Base-by-base conservation (phyloP, 2,329 filamentous ascomycete species). In the Colletotrichum destructivum region DNA sequence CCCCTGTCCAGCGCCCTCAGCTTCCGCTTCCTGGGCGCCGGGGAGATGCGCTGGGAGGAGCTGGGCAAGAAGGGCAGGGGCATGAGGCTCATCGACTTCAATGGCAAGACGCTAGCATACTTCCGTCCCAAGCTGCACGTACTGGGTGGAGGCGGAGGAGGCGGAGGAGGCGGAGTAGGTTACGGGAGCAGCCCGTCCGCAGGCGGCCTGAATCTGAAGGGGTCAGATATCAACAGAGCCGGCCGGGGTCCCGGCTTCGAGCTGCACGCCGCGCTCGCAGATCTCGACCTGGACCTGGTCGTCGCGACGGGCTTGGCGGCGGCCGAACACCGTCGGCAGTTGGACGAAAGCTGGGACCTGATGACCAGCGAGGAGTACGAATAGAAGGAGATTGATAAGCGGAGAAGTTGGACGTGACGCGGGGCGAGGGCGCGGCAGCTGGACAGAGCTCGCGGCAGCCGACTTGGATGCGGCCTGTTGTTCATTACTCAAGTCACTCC, bases 271-370 rank as follows among this genome's bases (percentile, higher is more conserved):
- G 44, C 56, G 11, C 57, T 74, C 13, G 70, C 63, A 13, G 72
- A 74, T 31, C 65, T 73, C 15, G 62, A 73, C 26, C 40, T 74
- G 6, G 72, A 74, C 18, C 47, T 74, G 55, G 46, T 74, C 35
- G 62, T 74, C 46, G 51, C 62, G 21, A 74, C 72, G 8, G 72
- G 72, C 57, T 54, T 74, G 51, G 72, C 70, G 11, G 70, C 66
- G 16, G 72, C 70, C 44, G 72, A 74, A 47, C 49, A 74, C 35
- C 72, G 66, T 62, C 65, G 70, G 56, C 65, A 71, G 46, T 64
- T 71, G 56, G 16, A 70, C 31, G 52, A 65, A 13, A 42, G 63
- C 62, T 74, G 70, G 70, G 47, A 71, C 31, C 38, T 63, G 31
- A 46, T 42, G 4, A 31, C 49, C n/a, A 52, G 40, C 13, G 35